Base-by-base conservation (phyloP, 768 basidiomycete genomes). In the Coprinellus micaceus region DNA sequence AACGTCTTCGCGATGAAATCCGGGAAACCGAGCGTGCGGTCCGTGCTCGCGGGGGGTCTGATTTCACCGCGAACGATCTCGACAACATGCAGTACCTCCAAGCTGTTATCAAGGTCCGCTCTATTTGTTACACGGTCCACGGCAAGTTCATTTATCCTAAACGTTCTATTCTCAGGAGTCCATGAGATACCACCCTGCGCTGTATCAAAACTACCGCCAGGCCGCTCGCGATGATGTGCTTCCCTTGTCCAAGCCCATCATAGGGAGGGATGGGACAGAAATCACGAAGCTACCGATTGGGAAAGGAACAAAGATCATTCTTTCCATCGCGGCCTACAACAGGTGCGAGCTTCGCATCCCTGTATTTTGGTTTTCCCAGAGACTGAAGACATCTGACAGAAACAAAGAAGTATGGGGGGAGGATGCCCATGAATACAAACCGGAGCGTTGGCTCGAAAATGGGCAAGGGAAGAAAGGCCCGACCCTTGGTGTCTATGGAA, bases 1-100 rank as follows among this genome's bases (percentile, higher is more conserved):
- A 69, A 2, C 77, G 73, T 55, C 78, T 92, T 36, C 80, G 91
- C 17, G 65, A 70, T 0, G 90, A 91, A 70, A 77, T 87, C 39
- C 67, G 68, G 63, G 67, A 79, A 24, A 72, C 69, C 62, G 65
- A 76, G 54, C 53, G 56, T 17, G 69, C 63, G 15, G 60, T 79
- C 13, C 67, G 69, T 40, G 65, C 64, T n/a, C 71, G 73, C 13
- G 75, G 76, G 26, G 68, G 71, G 19, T 63, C 66, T 15, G 65
- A 70, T 36, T 76, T 79, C 59, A 74, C 71, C 11, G 63, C 72
- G 28, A 58, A 59, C 44, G 80, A 83, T 62, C 71, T 82, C 57
- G 79, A 82, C 30, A 64, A 61, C 19, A 83, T 84, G 81, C 70
- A 74, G 19, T 82, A 77, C 52, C 65, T 78, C 26, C 67, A 66